A percentile compares a stretch with the other conserved stretches of the same genome.
These are phyloP conservation scores for Emergomyces orientalis DNA, from an alignment of 2,329 filamentous ascomycete species.

Conservation along the genomic window DNA sequence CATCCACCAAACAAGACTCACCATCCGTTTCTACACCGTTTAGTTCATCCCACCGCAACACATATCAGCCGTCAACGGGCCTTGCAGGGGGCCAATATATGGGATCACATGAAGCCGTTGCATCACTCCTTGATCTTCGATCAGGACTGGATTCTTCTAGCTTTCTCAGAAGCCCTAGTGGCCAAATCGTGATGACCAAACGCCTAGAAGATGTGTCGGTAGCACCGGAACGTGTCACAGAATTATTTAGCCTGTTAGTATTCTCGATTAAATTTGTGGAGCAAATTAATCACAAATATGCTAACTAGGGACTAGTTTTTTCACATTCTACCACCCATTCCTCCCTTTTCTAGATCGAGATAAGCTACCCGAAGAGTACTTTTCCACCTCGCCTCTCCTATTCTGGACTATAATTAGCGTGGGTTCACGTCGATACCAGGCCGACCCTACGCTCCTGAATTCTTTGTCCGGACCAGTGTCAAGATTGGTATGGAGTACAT, in stretches of 20 bases:
- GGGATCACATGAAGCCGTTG: conserved; percentile 43
- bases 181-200: conserved; percentile 35
- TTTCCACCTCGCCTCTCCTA: conserved; percentile 51
- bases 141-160: conserved; percentile 37
- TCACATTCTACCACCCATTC: conserved; percentile 55
- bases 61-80: conserved; percentile 21
- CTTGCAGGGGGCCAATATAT: conserved; percentile 34
- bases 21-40: conserved; percentile 23
- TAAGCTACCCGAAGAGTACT: conserved; percentile 48
- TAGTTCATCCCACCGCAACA: conserved; percentile 7
- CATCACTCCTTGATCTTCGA: conserved; percentile 42
- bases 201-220: conserved; percentile 45
- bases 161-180: conserved; percentile 41
- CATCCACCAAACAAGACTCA: conserved; percentile 28
- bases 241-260: conserved; percentile 39
- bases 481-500: conserved; percentile 52
- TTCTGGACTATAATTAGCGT: conserved; percentile 59
- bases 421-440: conserved; percentile 50
- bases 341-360: conserved; percentile 52
- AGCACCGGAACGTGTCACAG: conserved; percentile 34
- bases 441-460: conserved; percentile 46
- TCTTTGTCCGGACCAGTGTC: conserved; percentile 45
- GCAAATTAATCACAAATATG: background rate
- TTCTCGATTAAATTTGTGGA: background rate
- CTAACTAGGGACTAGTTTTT: conserved; percentile 43